Conservation (phyloP, 2,329 filamentous ascomycete species). For the Penicillium polonicum region DNA sequence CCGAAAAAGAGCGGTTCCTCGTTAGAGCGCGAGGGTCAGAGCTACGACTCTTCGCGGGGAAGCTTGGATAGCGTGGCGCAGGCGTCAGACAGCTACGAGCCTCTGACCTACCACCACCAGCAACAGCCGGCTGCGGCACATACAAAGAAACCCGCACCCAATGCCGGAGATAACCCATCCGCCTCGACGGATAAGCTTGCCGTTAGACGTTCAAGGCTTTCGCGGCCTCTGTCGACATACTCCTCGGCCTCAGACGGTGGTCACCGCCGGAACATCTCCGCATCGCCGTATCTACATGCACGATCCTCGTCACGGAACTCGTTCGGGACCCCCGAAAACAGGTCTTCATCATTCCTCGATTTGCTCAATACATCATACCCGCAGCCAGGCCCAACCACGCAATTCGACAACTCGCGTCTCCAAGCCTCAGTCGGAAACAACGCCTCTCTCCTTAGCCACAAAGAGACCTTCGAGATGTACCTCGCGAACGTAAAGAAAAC, state of each 20-base stretch:
- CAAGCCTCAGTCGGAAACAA: conserved; percentile 80
- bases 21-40: conserved; percentile 27
- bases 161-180: conserved; percentile 48
- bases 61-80: conserved; percentile 39
- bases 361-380: conserved; percentile 71
- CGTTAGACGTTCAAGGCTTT: conserved; percentile 49
- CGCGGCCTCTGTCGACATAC: conserved; percentile 73
- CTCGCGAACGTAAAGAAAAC: conserved; percentile 96
- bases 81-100: conserved; percentile 43
- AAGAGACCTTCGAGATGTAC: conserved; percentile 98
- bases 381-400: conserved; percentile 67
- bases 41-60: conserved; percentile 35
- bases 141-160: conserved; percentile 29
- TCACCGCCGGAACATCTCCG: conserved; percentile 60
- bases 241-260: conserved; percentile 69
- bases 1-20: conserved; percentile 24
- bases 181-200: conserved; percentile 63
- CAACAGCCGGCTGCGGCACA: conserved; percentile 41
- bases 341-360: conserved; percentile 62
- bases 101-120: conserved; percentile 54
- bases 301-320: conserved; percentile 53
- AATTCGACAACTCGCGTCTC: conserved; percentile 77
- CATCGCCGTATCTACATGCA: conserved; percentile 49
- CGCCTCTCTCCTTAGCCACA: conserved; percentile 83
- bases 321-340: conserved; percentile 55